Conservation (phyloP, 805 yeast species). For the Wickerhamiella spandovensis region DNA sequence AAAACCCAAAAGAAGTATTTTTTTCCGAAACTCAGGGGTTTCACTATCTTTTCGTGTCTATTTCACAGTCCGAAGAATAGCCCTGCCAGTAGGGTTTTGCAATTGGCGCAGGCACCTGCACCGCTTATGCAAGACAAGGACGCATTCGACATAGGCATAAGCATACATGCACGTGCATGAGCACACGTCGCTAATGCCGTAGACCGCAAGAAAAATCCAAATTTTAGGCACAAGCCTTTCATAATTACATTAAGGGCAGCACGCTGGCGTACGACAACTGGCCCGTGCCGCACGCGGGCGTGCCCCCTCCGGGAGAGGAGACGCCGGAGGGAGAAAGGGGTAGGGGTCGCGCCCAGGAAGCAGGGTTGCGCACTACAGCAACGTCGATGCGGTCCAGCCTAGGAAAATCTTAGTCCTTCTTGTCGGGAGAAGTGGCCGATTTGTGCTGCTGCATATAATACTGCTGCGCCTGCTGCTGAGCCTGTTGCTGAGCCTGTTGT, state of each 20-base stretch:
- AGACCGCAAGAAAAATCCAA: background rate
- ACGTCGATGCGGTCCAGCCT: no score
- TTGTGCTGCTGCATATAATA: background rate
- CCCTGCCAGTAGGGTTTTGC: background rate
- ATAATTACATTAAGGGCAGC: background rate
- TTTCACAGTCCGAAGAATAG: background rate
- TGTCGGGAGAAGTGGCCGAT: background rate
- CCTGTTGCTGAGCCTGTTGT: background rate
- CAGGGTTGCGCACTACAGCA: no score
- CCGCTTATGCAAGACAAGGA: background rate
- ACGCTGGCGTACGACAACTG: background rate
- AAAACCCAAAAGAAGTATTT: no score
- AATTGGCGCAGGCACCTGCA: background rate
- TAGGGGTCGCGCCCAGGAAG: no score
- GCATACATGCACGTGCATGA: background rate
- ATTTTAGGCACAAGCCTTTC: background rate
- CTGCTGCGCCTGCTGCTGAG: conserved; percentile 3
- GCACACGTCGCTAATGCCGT: background rate
- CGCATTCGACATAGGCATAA: background rate
- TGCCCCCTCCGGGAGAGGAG: background rate
- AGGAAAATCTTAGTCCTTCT: background rate
- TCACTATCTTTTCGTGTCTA: background rate
- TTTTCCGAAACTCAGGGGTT: no score
- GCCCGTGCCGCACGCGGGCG: background rate
- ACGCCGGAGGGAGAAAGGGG: background rate